Conservation (phyloP, 345 rosid species). For the rapeseed (Brassica napus) region DNA sequence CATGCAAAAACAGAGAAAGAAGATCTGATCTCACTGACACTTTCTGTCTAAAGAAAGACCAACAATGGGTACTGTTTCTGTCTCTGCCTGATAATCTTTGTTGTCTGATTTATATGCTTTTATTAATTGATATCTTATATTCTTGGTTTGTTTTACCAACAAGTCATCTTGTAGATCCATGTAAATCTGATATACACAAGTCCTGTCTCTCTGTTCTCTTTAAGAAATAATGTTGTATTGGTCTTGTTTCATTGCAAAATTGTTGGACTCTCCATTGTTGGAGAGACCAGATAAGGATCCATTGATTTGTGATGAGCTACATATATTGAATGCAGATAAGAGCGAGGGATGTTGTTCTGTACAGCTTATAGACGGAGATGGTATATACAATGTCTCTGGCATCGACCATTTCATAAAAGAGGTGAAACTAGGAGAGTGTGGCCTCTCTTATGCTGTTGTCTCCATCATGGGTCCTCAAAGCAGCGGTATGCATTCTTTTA, state of each 20-base stretch:
- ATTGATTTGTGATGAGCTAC: neutral
- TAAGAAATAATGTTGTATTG: neutral
- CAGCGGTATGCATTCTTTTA: conserved; percentile 60
- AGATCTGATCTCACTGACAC: conserved; percentile 22
- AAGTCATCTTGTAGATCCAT: conserved; percentile 17
- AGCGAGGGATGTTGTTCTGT: conserved; percentile 56
- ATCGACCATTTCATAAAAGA: conserved; percentile 66
- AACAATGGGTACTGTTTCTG: conserved; percentile 35
- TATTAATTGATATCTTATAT: no score
- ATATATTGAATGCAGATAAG: conserved; percentile 43
- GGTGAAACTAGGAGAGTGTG: conserved; percentile 70
- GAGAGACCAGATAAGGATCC: neutral
- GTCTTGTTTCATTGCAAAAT: conserved; percentile 1
- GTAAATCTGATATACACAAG: neutral
- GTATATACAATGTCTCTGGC: conserved; percentile 59
- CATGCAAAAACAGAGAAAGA: conserved; percentile 22
- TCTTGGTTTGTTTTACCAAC: no score
- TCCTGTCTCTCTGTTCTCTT: neutral
- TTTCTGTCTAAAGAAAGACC: conserved; percentile 15
- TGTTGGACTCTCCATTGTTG: neutral
- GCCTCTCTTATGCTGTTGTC: conserved; percentile 85
- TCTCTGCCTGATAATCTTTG: neutral
- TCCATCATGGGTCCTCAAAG: conserved; percentile 99
- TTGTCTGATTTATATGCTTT: no score
- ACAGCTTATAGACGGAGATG: conserved; percentile 90